These are phyloP conservation scores for sweet orange (Citrus sinensis) DNA, from an alignment of 345 rosid species.

Conservation along the genomic window DNA sequence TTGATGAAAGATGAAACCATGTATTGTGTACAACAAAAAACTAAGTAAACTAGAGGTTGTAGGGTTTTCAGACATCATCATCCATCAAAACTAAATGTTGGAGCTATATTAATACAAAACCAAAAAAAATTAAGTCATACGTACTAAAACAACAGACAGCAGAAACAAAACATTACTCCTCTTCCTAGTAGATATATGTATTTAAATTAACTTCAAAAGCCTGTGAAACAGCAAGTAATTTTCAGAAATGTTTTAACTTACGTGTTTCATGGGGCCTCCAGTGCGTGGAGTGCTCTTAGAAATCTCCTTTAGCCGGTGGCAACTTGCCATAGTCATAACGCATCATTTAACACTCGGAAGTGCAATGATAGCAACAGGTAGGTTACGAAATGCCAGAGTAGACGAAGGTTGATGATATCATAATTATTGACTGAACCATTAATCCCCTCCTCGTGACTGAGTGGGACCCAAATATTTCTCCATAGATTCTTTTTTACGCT, in stretches of 20 bases:
- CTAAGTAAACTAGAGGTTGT: not conserved
- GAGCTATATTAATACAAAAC: not conserved
- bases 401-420: not conserved
- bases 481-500: constrained; percentile 93
- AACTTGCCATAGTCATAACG: not conserved
- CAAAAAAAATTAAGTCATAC: not conserved
- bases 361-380: not conserved
- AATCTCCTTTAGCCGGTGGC: not conserved
- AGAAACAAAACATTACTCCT: not conserved
- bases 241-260: not conserved
- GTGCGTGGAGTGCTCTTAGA: not conserved
- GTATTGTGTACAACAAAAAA: not conserved
- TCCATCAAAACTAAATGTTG: not conserved
- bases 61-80: not conserved
- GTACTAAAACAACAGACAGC: not conserved
- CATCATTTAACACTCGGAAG: not conserved
- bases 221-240: not conserved
- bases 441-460: constrained; percentile 33
- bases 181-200: not conserved
- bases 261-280: not conserved
- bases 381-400: not conserved
- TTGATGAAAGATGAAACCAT: not conserved
- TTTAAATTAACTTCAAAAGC: constrained; percentile 2
- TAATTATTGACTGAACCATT: constrained; percentile 5
- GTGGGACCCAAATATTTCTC: constrained; percentile 87